phyloP scores from a whole-genome alignment of 2,329 filamentous ascomycete species.

The Penicillium olsonii region DNA sequence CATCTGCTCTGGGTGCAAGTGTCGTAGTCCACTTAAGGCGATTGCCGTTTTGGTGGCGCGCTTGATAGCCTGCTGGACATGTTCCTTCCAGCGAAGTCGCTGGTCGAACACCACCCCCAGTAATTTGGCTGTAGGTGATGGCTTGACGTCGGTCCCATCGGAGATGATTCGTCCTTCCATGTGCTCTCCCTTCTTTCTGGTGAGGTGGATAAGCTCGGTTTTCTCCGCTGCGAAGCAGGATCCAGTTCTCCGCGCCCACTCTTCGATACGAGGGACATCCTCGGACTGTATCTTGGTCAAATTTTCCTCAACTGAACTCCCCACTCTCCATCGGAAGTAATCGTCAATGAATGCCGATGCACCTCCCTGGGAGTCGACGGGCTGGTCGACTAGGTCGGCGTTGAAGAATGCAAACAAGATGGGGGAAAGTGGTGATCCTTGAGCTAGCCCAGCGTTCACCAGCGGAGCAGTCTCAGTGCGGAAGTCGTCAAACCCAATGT shows the following conservation, averaged over 20 bases:
- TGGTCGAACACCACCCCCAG: constrained; percentile 2
- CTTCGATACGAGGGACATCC: background rate
- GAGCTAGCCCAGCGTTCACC: background rate
- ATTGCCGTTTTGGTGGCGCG: background rate
- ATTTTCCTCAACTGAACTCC: background rate
- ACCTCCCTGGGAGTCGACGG: background rate
- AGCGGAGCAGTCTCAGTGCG: background rate
- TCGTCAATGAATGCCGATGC: constrained; percentile 1
- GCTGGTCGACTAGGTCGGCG: constrained; percentile 1
- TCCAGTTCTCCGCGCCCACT: background rate
- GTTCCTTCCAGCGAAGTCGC: background rate
- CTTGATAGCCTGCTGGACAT: background rate
- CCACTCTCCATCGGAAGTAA: constrained; percentile 2
- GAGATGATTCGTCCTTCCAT: background rate
- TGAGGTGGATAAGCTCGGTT: constrained; percentile 2
- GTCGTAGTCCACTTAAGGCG: background rate
- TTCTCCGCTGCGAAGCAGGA: constrained; percentile 4
- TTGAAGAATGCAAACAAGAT: constrained; percentile 5
- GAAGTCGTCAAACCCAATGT: constrained; percentile 2
- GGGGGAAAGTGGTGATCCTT: background rate
- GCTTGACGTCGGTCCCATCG: background rate
- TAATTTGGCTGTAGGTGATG: background rate
- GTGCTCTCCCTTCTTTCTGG: background rate
- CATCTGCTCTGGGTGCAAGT: background rate
- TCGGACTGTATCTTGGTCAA: background rate